A percentile compares a stretch with the other conserved stretches of the same genome.
Evolutionary conservation across 306 rosid genomes (phyloP).

Genomic region (Glycine latifolia): DNA sequence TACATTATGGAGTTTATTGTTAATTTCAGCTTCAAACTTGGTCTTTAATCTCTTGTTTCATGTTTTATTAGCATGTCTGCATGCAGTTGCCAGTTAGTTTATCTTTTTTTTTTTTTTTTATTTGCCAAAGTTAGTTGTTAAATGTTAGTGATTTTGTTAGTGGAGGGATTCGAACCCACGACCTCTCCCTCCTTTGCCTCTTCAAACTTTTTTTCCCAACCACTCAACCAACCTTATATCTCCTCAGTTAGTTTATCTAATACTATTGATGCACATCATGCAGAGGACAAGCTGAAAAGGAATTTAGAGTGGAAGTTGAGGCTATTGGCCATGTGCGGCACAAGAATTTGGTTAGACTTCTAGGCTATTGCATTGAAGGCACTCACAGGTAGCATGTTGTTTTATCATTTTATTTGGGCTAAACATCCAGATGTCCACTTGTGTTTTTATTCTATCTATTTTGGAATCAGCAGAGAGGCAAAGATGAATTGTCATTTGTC

Average conservation of each 20-base stretch:
- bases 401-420: slow-evolving; percentile 37
- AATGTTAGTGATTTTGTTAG: too few relatives aligned
- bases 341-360: slow-evolving; percentile 88
- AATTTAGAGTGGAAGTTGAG: slow-evolving; percentile 96
- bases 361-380: slow-evolving; percentile 96
- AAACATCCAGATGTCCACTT: slow-evolving; percentile 9
- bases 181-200: too few relatives aligned
- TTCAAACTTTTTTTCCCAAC: too few relatives aligned
- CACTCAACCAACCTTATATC: too few relatives aligned
- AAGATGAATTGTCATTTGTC: slow-evolving; percentile 37
- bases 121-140: too few relatives aligned
- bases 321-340: slow-evolving; percentile 97
- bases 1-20: neutral
- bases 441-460: slow-evolving; percentile 20
- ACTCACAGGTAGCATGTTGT: slow-evolving; percentile 72
- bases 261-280: slow-evolving; percentile 41
- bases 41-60: slow-evolving; percentile 12
- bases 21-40: neutral
- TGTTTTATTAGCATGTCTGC: slow-evolving; percentile 33
- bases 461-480: slow-evolving; percentile 34
- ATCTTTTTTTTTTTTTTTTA: too few relatives aligned
- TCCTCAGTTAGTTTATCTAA: slow-evolving; percentile 31
- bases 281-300: slow-evolving; percentile 97
- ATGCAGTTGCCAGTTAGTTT: slow-evolving; percentile 13
- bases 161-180: too few relatives aligned